Evolutionary conservation across 176 grass and related monocot species (phyloP).

Genomic region (Lolium rigidum): DNA sequence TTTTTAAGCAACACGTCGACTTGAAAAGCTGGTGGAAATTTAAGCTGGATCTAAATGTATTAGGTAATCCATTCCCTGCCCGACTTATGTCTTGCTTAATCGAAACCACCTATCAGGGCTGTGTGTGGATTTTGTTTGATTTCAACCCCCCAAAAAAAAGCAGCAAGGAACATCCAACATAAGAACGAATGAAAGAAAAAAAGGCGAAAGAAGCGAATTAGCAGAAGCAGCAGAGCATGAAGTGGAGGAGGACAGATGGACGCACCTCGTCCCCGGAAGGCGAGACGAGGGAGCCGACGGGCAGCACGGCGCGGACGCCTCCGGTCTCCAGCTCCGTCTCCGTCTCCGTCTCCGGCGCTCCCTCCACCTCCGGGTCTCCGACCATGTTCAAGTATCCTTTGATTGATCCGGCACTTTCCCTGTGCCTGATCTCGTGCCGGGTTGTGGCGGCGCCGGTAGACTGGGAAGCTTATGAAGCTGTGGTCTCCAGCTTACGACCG

Average conservation of each 20-base stretch:
- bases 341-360: not conserved
- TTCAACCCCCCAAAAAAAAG: no score
- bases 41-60: no score
- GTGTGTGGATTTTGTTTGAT: not conserved
- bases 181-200: no score
- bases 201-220: not conserved
- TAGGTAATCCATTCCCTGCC: no score
- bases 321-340: not conserved
- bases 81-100: not conserved
- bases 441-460: not conserved
- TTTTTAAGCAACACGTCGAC: no score
- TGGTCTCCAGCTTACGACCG: not conserved
- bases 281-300: slow-evolving; percentile 41
- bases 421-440: slow-evolving; percentile 6
- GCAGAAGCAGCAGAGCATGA: not conserved
- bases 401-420: not conserved
- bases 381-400: slow-evolving; percentile 3
- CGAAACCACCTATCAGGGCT: not conserved
- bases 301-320: slow-evolving; percentile 32
- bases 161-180: not conserved
- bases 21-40: no score
- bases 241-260: not conserved
- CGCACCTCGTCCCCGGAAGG: slow-evolving; percentile 59
- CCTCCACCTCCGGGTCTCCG: slow-evolving; percentile 28
- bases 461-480: not conserved